These are phyloP conservation scores for Stenogyne calaminthoides DNA, from an alignment of 305 asterid species.

Conservation along the genomic window DNA sequence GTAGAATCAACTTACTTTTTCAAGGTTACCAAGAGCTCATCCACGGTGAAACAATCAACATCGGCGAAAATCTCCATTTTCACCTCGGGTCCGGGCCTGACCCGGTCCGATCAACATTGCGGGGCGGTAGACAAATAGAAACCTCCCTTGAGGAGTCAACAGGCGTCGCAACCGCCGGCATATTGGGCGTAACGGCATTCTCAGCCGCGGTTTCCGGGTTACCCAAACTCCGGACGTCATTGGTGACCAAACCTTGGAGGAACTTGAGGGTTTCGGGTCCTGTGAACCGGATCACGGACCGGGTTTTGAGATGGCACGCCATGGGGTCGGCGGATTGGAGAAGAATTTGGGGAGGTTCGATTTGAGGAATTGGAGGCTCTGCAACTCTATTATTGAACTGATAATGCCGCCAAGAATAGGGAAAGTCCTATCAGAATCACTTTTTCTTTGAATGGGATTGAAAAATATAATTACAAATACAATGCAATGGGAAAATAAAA, in stretches of 20 bases:
- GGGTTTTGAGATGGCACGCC: slow-evolving; percentile 67
- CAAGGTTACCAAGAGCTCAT: slow-evolving; percentile 66
- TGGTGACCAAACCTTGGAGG: slow-evolving; percentile 84
- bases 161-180: slow-evolving; percentile 54
- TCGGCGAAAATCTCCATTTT: slow-evolving; percentile 75
- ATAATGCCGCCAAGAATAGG: too few relatives aligned
- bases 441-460: background rate
- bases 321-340: slow-evolving; percentile 56
- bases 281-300: slow-evolving; percentile 79
- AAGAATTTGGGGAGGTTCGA: slow-evolving; percentile 32
- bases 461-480: background rate
- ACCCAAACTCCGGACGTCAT: slow-evolving; percentile 63
- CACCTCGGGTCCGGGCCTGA: slow-evolving; percentile 71
- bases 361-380: slow-evolving; percentile 39
- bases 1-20: slow-evolving; percentile 50
- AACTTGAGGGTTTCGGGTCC: slow-evolving; percentile 85
- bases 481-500: background rate
- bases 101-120: slow-evolving; percentile 58
- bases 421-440: slow-evolving; percentile 9
- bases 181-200: slow-evolving; percentile 49
- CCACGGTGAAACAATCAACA: slow-evolving; percentile 63
- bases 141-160: slow-evolving; percentile 85
- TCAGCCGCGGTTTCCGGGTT: slow-evolving; percentile 44
- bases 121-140: slow-evolving; percentile 66
- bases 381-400: too few relatives aligned